Conservation (phyloP, 768 basidiomycete species). For the Daedaleopsis nitida region DNA sequence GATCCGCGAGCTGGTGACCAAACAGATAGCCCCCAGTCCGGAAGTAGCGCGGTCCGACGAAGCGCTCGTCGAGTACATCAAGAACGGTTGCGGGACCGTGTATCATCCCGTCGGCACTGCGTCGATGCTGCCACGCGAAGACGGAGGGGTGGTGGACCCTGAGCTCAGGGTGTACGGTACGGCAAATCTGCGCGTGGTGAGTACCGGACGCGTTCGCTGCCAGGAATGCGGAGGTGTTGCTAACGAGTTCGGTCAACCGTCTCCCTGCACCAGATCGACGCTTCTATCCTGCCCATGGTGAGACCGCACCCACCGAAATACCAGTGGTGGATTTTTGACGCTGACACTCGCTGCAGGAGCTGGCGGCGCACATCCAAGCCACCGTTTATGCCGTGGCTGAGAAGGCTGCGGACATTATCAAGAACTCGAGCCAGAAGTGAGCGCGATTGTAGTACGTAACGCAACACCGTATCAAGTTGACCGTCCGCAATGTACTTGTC, state of each 20-base stretch:
- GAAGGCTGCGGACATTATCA: conserved; percentile 4
- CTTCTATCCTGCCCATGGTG: conserved; percentile 4
- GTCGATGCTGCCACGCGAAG: conserved; percentile 2
- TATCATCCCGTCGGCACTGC: conserved; percentile 3
- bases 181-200: conserved; percentile 3
- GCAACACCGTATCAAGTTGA: too few relatives aligned
- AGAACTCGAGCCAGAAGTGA: background rate
- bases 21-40: background rate
- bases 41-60: background rate
- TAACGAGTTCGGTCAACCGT: background rate
- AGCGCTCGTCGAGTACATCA: conserved; percentile 2
- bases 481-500: too few relatives aligned
- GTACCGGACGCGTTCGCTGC: background rate
- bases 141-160: conserved; percentile 6
- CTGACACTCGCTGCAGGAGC: background rate
- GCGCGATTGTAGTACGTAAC: background rate
- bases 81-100: background rate
- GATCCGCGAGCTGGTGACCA: background rate
- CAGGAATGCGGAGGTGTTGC: background rate
- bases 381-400: conserved; percentile 6
- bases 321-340: background rate
- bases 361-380: background rate
- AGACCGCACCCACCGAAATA: background rate
- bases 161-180: conserved; percentile 5
- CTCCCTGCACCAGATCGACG: background rate